phyloP scores from a whole-genome alignment of 345 rosid species.

The Eucalyptus curtisii region DNA sequence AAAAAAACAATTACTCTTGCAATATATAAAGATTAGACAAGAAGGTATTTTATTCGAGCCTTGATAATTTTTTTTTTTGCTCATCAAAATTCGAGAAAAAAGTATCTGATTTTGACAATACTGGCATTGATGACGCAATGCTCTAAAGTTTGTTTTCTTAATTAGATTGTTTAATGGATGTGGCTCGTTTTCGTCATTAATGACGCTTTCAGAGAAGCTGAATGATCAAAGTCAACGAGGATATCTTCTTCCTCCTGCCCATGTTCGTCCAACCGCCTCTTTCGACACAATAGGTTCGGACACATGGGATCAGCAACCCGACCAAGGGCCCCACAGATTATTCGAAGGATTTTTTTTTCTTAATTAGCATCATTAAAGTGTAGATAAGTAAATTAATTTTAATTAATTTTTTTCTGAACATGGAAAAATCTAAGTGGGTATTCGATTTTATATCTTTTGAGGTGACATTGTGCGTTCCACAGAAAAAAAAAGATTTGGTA shows the following conservation, averaged over 20 bases:
- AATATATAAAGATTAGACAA: neutral
- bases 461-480: neutral
- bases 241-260: neutral
- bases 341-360: neutral
- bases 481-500: neutral
- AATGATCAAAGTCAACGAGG: neutral
- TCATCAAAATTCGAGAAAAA: neutral
- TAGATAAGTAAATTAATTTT: neutral
- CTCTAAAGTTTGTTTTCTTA: neutral
- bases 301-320: neutral
- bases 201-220: neutral
- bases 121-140: neutral
- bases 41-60: neutral
- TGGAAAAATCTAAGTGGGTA: neutral
- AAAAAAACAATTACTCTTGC: neutral
- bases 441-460: neutral
- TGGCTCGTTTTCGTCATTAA: neutral
- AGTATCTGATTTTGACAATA: neutral
- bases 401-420: neutral
- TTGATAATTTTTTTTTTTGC: rapidly evolving
- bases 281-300: neutral
- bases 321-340: neutral
- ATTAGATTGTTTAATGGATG: neutral
- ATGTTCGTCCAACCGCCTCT: neutral
- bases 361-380: neutral